Evolutionary conservation across 2,329 filamentous ascomycete species (phyloP).

Genomic region (Pseudocercospora pini-densiflorae): DNA sequence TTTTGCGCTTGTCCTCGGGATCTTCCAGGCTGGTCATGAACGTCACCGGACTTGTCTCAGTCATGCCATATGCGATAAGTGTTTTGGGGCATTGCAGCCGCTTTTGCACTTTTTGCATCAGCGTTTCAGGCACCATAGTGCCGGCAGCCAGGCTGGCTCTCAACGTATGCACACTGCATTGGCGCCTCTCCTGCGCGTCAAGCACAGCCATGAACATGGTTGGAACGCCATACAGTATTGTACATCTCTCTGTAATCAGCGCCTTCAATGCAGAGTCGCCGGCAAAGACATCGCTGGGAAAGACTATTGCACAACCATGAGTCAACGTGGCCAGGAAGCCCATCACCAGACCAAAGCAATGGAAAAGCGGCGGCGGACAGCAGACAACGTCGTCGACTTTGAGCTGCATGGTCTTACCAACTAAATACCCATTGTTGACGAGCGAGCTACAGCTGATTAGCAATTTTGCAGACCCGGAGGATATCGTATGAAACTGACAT

Average conservation of each 20-base stretch:
- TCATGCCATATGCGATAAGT: slow-evolving; percentile 62
- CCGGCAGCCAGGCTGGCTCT: slow-evolving; percentile 69
- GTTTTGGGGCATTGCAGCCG: slow-evolving; percentile 77
- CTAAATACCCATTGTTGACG: slow-evolving; percentile 35
- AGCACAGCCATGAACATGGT: slow-evolving; percentile 75
- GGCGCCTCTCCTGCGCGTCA: slow-evolving; percentile 30
- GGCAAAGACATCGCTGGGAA: slow-evolving; percentile 72
- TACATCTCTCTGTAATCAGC: slow-evolving; percentile 59
- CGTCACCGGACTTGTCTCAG: slow-evolving; percentile 55
- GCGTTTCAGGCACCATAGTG: slow-evolving; percentile 72
- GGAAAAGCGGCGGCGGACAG: slow-evolving; percentile 82
- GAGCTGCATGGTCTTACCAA: slow-evolving; percentile 34
- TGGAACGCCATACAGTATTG: slow-evolving; percentile 78
- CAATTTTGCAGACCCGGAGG: background rate
- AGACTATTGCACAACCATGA: slow-evolving; percentile 71
- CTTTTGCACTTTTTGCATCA: slow-evolving; percentile 71
- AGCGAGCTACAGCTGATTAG: background rate
- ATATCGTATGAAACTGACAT: slow-evolving; percentile 3
- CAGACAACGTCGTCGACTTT: slow-evolving; percentile 68
- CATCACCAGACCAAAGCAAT: slow-evolving; percentile 79
- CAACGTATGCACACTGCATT: slow-evolving; percentile 30
- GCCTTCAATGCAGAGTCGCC: slow-evolving; percentile 28
- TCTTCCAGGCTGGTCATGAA: slow-evolving; percentile 52
- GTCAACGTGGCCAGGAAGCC: slow-evolving; percentile 52
- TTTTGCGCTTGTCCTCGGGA: slow-evolving; percentile 66